A percentile compares a stretch with the other conserved stretches of the same genome.
Evolutionary conservation across 441 rosid genomes (phyloP).

Genomic region (Erysimum cheiri): DNA sequence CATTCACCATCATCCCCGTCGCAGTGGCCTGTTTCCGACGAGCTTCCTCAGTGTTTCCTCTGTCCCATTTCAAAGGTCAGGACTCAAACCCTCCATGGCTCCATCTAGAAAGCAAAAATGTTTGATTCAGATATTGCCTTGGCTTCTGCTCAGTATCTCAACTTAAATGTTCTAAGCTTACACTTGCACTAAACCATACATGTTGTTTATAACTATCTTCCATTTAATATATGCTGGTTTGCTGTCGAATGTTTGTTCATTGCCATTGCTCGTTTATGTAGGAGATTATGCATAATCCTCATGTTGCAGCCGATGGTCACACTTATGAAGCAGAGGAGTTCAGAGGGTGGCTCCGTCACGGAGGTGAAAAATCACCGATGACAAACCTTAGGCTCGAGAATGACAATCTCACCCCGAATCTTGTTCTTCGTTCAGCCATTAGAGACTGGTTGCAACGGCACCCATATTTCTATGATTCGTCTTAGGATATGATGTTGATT

Average conservation of each 20-base stretch:
- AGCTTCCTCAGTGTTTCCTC: constrained; percentile 58
- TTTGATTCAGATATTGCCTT: constrained; percentile 1
- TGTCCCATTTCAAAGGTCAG: constrained; percentile 69
- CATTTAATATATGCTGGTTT: too few relatives aligned
- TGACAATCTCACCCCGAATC: constrained; percentile 57
- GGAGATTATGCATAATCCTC: constrained; percentile 73
- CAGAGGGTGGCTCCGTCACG: constrained; percentile 56
- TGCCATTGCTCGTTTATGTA: constrained; percentile 42
- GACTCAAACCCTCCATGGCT: constrained; percentile 1
- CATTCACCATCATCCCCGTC: constrained; percentile 32
- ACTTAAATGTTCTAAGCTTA: constrained; percentile 9
- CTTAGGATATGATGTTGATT: constrained; percentile 30
- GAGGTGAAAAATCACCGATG: constrained; percentile 62
- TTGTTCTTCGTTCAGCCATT: constrained; percentile 67
- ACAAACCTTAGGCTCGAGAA: constrained; percentile 53
- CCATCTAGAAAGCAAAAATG: neutral
- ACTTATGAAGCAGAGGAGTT: constrained; percentile 61
- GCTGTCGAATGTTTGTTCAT: constrained; percentile 1
- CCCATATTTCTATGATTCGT: constrained; percentile 28
- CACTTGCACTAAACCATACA: constrained; percentile 9
- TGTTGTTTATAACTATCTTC: constrained; percentile 1
- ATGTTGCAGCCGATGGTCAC: constrained; percentile 68
- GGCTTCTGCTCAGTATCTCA: constrained; percentile 26
- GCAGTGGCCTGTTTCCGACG: constrained; percentile 37
- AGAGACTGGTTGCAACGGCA: constrained; percentile 58